phyloP scores from a whole-genome alignment of 2,329 filamentous ascomycete species.

The Paraphaeosphaeria sporulosa region DNA sequence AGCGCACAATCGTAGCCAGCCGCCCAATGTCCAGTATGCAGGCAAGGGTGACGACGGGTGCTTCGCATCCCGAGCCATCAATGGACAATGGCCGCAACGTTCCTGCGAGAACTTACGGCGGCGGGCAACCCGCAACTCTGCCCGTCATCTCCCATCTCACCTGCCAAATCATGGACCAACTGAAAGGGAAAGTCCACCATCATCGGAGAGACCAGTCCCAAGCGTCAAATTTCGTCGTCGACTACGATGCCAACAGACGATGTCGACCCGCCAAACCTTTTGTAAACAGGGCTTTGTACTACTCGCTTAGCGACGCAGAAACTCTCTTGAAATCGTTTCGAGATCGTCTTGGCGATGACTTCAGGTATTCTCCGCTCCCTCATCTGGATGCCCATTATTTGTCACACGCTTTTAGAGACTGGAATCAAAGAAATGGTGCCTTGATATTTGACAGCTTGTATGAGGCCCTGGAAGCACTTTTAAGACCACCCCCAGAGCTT shows the following conservation, averaged over 20 bases:
- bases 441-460: conserved; percentile 49
- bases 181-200: conserved; percentile 36
- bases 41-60: neutral
- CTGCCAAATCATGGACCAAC: conserved; percentile 37
- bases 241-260: conserved; percentile 26
- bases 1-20: conserved; percentile 28
- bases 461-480: conserved; percentile 40
- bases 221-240: conserved; percentile 26
- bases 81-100: neutral
- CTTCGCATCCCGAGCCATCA: neutral
- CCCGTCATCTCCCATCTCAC: conserved; percentile 33
- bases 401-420: conserved; percentile 41
- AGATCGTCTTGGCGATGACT: conserved; percentile 29
- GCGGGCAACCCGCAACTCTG: conserved; percentile 16
- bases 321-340: conserved; percentile 45
- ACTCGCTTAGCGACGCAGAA: conserved; percentile 41
- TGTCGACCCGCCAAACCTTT: conserved; percentile 29
- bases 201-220: conserved; percentile 20
- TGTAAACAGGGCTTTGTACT: conserved; percentile 45
- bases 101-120: neutral
- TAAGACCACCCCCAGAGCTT: conserved; percentile 45
- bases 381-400: conserved; percentile 44
- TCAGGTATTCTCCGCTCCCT: conserved; percentile 40
- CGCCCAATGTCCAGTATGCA: neutral
- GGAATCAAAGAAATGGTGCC: conserved; percentile 43